These are phyloP conservation scores for Calonectria ilicicola DNA, from an alignment of 2,329 filamentous ascomycete species.

Conservation along the genomic window DNA sequence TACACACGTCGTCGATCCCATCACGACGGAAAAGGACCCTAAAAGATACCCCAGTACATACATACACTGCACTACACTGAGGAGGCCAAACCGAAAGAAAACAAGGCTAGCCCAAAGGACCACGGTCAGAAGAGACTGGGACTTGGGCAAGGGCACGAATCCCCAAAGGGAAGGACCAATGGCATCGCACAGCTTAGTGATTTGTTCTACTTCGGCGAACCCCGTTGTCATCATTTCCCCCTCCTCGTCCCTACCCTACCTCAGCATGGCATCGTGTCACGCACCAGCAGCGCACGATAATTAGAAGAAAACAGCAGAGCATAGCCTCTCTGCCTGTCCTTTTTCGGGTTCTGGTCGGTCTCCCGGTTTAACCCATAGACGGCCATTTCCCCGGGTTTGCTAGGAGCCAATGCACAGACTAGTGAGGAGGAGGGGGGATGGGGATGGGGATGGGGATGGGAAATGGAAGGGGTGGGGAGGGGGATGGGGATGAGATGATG, in stretches of 20 bases:
- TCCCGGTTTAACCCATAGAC: neutral
- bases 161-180: neutral
- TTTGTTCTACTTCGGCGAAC: neutral
- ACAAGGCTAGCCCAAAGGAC: neutral
- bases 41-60: neutral
- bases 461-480: neutral
- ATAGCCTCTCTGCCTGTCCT: neutral
- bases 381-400: neutral
- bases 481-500: neutral
- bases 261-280: neutral
- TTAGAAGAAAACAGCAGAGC: neutral
- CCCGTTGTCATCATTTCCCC: constrained; percentile 9
- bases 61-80: no score
- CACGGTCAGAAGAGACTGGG: neutral
- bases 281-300: neutral
- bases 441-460: neutral
- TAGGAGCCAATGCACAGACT: neutral
- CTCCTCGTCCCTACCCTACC: neutral
- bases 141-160: neutral
- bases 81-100: neutral
- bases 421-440: neutral
- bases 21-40: neutral
- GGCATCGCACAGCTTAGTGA: neutral
- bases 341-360: neutral
- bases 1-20: constrained; percentile 37